These are phyloP conservation scores for Hypoxylon sp. DNA, from an alignment of 2,329 filamentous ascomycete species.

Conservation along the genomic window DNA sequence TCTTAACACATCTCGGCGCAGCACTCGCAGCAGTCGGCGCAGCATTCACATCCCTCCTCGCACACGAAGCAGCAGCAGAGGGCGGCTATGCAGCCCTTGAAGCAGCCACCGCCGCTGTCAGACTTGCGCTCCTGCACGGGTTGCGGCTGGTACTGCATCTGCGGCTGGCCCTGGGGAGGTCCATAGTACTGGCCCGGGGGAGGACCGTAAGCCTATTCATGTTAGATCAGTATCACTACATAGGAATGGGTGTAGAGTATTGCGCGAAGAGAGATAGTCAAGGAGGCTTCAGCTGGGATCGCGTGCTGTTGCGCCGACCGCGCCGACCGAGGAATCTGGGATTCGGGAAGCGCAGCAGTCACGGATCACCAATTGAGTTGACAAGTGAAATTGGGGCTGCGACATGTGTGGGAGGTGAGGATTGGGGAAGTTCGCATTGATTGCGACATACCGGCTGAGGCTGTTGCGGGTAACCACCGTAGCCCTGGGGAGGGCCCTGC, in stretches of 20 bases:
- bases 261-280: constrained; percentile 1
- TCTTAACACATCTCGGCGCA: constrained; percentile 50
- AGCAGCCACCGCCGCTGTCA: constrained; percentile 50
- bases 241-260: constrained; percentile 1
- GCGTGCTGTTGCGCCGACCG: constrained; percentile 8
- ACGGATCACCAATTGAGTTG: constrained; percentile 16
- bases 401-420: constrained; percentile 9
- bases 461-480: constrained; percentile 51
- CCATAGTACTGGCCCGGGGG: constrained; percentile 51
- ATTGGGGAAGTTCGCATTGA: constrained; percentile 9
- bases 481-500: constrained; percentile 45
- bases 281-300: constrained; percentile 7
- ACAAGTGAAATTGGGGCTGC: constrained; percentile 15
- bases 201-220: constrained; percentile 49
- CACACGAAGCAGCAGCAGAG: constrained; percentile 61
- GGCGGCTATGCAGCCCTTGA: constrained; percentile 56
- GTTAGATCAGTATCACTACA: constrained; percentile 11
- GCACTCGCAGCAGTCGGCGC: constrained; percentile 55
- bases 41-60: constrained; percentile 60
- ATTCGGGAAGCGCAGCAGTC: constrained; percentile 14
- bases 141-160: constrained; percentile 57
- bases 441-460: constrained; percentile 52
- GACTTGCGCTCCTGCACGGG: constrained; percentile 44
- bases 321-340: constrained; percentile 6
- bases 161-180: constrained; percentile 50